These are phyloP conservation scores for Lactarius trivialis DNA, from an alignment of 768 basidiomycete species.

Conservation along the genomic window DNA sequence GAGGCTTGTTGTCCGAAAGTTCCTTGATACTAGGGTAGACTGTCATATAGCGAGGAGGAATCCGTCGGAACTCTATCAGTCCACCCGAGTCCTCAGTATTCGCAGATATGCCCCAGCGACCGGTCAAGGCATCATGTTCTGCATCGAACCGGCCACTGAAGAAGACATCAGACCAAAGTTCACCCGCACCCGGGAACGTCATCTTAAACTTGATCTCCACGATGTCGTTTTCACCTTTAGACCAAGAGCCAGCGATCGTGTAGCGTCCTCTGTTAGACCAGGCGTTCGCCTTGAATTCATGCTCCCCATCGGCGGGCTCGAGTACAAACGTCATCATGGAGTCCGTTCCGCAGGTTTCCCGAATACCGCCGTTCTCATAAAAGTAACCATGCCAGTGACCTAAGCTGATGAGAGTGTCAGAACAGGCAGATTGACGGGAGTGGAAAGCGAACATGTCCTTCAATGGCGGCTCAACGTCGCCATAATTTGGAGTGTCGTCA, in stretches of 20 bases:
- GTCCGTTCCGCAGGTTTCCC: neutral
- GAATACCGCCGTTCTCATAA: neutral
- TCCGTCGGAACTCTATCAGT: constrained; percentile 26
- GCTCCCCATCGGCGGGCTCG: constrained; percentile 9
- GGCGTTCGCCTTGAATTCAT: constrained; percentile 10
- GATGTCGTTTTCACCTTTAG: constrained; percentile 13
- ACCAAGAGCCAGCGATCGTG: constrained; percentile 20
- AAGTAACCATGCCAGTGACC: constrained; percentile 19
- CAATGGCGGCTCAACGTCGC: constrained; percentile 3
- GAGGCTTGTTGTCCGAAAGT: constrained; percentile 24
- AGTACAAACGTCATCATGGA: constrained; percentile 15
- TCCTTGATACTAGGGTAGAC: constrained; percentile 26
- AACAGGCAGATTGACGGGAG: neutral
- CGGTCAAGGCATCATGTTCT: constrained; percentile 10
- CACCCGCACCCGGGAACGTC: constrained; percentile 5
- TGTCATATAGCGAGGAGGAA: constrained; percentile 24
- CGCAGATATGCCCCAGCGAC: neutral
- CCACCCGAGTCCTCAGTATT: neutral
- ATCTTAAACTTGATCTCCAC: constrained; percentile 20
- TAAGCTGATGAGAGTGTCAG: constrained; percentile 5
- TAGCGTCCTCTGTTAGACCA: constrained; percentile 18
- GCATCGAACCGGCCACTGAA: constrained; percentile 9
- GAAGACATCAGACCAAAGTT: constrained; percentile 1
- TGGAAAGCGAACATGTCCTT: constrained; percentile 6
- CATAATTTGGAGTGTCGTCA: neutral